Percentiles rank a stretch among this genome's conserved stretches.
Evolutionary conservation across 2,329 filamentous ascomycete genomes (phyloP).

Genomic region (Clarireedia sp.): DNA sequence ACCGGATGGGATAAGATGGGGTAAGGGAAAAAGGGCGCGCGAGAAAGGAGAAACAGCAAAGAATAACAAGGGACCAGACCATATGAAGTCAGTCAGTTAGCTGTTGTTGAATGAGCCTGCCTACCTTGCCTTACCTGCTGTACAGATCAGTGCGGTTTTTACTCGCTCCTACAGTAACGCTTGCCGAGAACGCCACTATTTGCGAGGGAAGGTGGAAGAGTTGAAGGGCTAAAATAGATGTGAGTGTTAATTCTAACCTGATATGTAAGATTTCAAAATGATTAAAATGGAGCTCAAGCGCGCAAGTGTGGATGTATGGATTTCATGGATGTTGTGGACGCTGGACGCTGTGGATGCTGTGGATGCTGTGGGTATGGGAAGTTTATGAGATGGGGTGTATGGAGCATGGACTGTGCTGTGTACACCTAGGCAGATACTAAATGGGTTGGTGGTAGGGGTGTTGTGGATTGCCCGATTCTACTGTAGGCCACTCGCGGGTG

Average conservation of each 20-base stretch:
- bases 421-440: neutral
- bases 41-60: neutral
- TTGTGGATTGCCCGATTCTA: neutral
- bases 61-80: too few species aligned
- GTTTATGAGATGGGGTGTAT: neutral
- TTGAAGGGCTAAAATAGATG: conserved; percentile 3
- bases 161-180: conserved; percentile 5
- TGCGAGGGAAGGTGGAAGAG: neutral
- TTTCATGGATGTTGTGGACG: neutral
- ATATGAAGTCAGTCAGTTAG: too few species aligned
- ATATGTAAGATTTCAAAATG: conserved; percentile 1
- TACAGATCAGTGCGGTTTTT: neutral
- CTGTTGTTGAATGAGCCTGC: neutral
- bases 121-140: conserved; percentile 2
- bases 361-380: neutral
- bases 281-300: conserved; percentile 7
- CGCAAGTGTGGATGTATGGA: neutral
- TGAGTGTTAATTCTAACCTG: neutral
- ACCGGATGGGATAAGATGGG: too few species aligned
- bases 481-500: too few species aligned
- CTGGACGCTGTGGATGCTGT: conserved; percentile 1
- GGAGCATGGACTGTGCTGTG: neutral
- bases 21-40: conserved; percentile 11
- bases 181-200: conserved; percentile 6
- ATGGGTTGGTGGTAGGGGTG: conserved; percentile 3